Percentiles rank a stretch among this genome's conserved stretches.
phyloP scores from a whole-genome alignment of 73 alveolate species.

The Effrenium voratum region DNA sequence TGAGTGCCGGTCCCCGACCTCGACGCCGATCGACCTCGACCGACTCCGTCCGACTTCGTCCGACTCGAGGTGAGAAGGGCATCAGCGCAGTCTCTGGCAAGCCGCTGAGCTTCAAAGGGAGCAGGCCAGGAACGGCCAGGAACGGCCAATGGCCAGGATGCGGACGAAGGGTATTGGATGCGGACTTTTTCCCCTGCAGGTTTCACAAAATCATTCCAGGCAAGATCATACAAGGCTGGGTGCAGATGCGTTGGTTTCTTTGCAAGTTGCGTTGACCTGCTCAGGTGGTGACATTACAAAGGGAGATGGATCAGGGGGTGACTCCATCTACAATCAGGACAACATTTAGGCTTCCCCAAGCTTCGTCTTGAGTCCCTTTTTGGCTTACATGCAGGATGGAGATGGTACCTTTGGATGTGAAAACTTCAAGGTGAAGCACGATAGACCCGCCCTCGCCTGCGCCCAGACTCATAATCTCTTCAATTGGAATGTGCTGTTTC shows the following conservation, averaged over 20 bases:
- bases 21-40: too few species aligned
- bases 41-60: too few species aligned
- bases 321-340: constrained; percentile 95
- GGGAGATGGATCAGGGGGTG: constrained; percentile 97
- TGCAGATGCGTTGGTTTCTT: not conserved
- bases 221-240: constrained; percentile 95
- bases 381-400: constrained; percentile 19
- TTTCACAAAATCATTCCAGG: constrained; percentile 97
- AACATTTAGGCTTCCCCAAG: not conserved
- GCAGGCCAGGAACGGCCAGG: constrained; percentile 3
- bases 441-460: constrained; percentile 95
- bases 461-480: not conserved
- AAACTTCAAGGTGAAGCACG: constrained; percentile 95
- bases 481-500: not conserved
- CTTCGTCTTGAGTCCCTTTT: not conserved
- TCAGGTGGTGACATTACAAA: constrained; percentile 97
- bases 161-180: not conserved
- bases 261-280: not conserved
- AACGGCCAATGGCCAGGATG: not conserved
- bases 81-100: constrained; percentile 95
- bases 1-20: not conserved
- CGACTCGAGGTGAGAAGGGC: constrained; percentile 96
- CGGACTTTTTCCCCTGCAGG: constrained; percentile 47
- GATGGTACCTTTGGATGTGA: constrained; percentile 94
- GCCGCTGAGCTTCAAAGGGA: constrained; percentile 96